Evolutionary conservation across 2,329 filamentous ascomycete species (phyloP), one percentile per base, ranked within the genome.

Genomic region (Magnaporthiopsis rhizophila): DNA sequence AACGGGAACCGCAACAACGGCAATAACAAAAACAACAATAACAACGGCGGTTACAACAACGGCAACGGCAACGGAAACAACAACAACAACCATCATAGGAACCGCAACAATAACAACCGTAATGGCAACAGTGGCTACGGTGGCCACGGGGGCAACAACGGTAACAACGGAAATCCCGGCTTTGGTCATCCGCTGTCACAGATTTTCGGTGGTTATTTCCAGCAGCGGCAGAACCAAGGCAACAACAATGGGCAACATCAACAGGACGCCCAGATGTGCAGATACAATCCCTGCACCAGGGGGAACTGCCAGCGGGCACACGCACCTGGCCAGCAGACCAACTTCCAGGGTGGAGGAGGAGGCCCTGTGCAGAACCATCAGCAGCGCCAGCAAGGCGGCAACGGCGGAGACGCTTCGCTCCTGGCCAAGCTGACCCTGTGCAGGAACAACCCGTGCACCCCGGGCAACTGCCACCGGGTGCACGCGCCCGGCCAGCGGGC

Each of bases 1-100:
- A 70, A 28, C 67, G 58, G 66, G 15, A 60, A 58, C 45, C 24
- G 64, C 32, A 61, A 53, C 32, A 59, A 62, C 18, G 58, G 50
- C 58, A 66, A 63, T 53, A 62, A 61, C 13, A 65, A 66, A 62
- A 21, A 21, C 30, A 56, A 59, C 32, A 50, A 58, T 50, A 45
- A 62, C 45, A 24, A 26, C 56, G 30, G 30, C 30, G 30, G 30
- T 7, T 30, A 30, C 8, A 36, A 36, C 34, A 36, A 36, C 34
- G 34, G 34, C 34, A 36, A 11, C 34, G 12, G 12, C 34, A 36
- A 36, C 8, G 8, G 34, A 9, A 36, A 36, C 34, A 36, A 36
- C 34, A 36, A 36, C 34, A 36, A 12, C 9, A 36, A 36, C 11
- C 7, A 36, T 12, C 8, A 36, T 8, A 36, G 34, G 34, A 36